A percentile compares a stretch with the other conserved stretches of the same genome.
These are phyloP conservation scores for Scopulariopsis brevicaulis DNA, from an alignment of 2,329 filamentous ascomycete species.

Conservation along the genomic window DNA sequence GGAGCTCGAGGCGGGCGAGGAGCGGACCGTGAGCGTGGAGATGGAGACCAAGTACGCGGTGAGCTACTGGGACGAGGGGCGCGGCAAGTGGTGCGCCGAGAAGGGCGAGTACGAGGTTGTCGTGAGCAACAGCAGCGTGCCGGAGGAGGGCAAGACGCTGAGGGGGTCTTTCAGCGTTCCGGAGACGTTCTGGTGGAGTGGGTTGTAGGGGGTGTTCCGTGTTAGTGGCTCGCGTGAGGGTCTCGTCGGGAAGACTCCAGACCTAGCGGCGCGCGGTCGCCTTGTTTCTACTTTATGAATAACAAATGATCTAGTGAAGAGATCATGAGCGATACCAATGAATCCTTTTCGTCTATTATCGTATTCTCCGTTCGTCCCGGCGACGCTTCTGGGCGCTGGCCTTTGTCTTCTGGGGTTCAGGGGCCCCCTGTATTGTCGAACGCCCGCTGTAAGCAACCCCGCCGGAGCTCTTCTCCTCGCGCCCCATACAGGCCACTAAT, in stretches of 20 bases:
- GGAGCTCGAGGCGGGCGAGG: conserved; percentile 46
- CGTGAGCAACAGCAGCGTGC: conserved; percentile 44
- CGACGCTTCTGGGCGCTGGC: too few relatives aligned
- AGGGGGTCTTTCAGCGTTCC: conserved; percentile 41
- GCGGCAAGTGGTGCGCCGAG: conserved; percentile 54
- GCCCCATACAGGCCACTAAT: too few relatives aligned
- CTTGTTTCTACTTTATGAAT: not conserved
- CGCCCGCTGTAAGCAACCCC: too few relatives aligned
- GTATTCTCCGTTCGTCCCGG: too few relatives aligned
- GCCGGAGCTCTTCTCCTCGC: too few relatives aligned
- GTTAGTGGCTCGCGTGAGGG: not conserved
- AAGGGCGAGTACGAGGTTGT: conserved; percentile 53
- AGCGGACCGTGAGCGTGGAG: conserved; percentile 41
- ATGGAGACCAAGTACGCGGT: conserved; percentile 53
- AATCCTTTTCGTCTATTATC: too few relatives aligned
- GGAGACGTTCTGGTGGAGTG: conserved; percentile 57
- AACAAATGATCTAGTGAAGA: too few relatives aligned
- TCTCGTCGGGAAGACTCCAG: too few relatives aligned
- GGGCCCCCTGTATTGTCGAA: too few relatives aligned
- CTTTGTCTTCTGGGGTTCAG: too few relatives aligned
- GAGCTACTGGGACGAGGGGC: conserved; percentile 60
- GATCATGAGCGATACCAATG: too few relatives aligned
- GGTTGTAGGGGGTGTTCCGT: conserved; percentile 28
- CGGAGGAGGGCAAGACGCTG: conserved; percentile 33
- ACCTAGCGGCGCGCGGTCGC: too few relatives aligned